Conservation (phyloP, 1,139 yeast species). For the Geotrichum macrosporum region DNA sequence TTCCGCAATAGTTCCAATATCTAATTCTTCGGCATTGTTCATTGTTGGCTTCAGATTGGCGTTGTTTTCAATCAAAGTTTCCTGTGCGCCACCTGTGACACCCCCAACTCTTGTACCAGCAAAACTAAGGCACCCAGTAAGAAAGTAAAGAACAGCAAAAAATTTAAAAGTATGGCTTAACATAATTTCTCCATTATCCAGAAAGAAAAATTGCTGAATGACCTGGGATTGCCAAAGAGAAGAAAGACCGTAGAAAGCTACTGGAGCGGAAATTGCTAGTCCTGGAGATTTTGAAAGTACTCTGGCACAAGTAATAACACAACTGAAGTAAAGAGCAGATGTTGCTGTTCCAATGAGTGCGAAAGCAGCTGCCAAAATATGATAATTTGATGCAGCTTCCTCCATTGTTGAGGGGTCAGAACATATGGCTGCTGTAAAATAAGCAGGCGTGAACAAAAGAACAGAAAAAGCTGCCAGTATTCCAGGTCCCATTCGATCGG, state of each 20-base stretch:
- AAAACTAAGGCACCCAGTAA: slow-evolving; percentile 31
- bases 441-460: slow-evolving; percentile 67
- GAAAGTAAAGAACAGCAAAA: slow-evolving; percentile 47
- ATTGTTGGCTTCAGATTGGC: background rate
- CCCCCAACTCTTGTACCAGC: slow-evolving; percentile 23
- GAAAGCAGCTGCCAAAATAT: slow-evolving; percentile 35
- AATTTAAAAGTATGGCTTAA: slow-evolving; percentile 53
- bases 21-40: slow-evolving; percentile 1
- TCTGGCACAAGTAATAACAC: slow-evolving; percentile 78
- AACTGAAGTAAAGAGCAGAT: slow-evolving; percentile 70
- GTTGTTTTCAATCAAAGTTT: background rate
- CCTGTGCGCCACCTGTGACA: slow-evolving; percentile 19
- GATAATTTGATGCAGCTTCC: slow-evolving; percentile 1
- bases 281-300: slow-evolving; percentile 72
- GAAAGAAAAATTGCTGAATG: slow-evolving; percentile 39
- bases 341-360: slow-evolving; percentile 76
- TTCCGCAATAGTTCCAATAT: slow-evolving; percentile 6
- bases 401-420: slow-evolving; percentile 21
- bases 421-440: slow-evolving; percentile 47
- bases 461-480: slow-evolving; percentile 61
- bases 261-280: slow-evolving; percentile 81
- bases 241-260: slow-evolving; percentile 79
- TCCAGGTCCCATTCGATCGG: slow-evolving; percentile 83
- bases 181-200: slow-evolving; percentile 40
- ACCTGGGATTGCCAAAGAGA: slow-evolving; percentile 51